Conservation (phyloP, 2,329 filamentous ascomycete species). For the Cercospora nicotianae region DNA sequence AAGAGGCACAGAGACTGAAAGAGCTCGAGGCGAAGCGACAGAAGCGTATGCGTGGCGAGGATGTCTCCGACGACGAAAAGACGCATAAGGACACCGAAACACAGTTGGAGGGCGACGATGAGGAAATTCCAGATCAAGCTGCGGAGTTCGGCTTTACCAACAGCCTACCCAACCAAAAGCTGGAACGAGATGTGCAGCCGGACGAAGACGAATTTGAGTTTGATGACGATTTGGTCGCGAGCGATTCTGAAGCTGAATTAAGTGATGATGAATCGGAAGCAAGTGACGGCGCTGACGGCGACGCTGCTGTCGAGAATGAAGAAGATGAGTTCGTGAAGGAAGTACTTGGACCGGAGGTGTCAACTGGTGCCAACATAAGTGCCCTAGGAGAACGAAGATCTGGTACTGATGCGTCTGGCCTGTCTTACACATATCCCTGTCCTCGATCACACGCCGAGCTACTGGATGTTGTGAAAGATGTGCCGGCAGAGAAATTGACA, state of each 20-base stretch:
- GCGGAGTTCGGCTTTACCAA: conserved; percentile 63
- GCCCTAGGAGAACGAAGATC: conserved; percentile 47
- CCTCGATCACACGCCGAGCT: conserved; percentile 77
- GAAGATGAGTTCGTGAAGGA: conserved; percentile 51
- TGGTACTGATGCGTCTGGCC: conserved; percentile 38
- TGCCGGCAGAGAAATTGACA: conserved; percentile 66
- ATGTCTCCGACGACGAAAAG: conserved; percentile 64
- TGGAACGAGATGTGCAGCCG: conserved; percentile 66
- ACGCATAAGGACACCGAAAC: conserved; percentile 26
- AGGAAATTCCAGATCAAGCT: conserved; percentile 56
- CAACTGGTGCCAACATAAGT: conserved; percentile 23
- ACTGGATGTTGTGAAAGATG: conserved; percentile 60
- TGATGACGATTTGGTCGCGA: conserved; percentile 84
- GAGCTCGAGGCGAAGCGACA: conserved; percentile 80
- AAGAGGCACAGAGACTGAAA: conserved; percentile 73
- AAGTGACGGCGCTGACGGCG: conserved; percentile 28
- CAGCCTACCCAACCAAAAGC: conserved; percentile 46
- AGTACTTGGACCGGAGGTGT: conserved; percentile 38
- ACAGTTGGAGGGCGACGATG: conserved; percentile 39
- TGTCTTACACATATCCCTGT: conserved; percentile 85
- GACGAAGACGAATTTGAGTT: conserved; percentile 94
- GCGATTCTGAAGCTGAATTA: conserved; percentile 56
- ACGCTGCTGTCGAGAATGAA: conserved; percentile 41
- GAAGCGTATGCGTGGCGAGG: conserved; percentile 82
- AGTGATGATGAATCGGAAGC: conserved; percentile 24